Evolutionary conservation across 164 flowering plant genomes (phyloP).

Genomic region (Macadamia tetraphylla): DNA sequence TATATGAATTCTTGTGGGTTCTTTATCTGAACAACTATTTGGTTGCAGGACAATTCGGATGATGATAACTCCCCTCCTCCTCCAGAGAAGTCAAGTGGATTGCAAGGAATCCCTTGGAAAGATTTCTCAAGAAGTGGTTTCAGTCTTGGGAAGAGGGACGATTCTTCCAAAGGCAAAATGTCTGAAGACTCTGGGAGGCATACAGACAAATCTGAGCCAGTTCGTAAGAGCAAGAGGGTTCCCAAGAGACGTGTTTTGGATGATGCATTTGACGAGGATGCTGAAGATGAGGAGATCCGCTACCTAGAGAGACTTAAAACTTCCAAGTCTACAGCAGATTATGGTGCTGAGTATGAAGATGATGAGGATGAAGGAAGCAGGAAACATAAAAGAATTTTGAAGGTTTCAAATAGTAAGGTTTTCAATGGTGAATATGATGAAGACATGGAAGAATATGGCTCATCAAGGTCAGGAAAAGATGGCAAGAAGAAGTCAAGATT

Average conservation of each 20-base stretch:
- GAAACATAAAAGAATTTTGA: constrained; percentile 42
- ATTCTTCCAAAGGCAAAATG: constrained; percentile 35
- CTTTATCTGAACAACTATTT: not conserved
- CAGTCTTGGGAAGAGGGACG: constrained; percentile 32
- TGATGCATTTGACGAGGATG: constrained; percentile 60
- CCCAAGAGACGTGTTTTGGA: constrained; percentile 69
- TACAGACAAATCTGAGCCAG: constrained; percentile 50
- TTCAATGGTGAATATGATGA: constrained; percentile 19
- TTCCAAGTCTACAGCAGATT: constrained; percentile 24
- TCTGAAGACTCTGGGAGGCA: constrained; percentile 36
- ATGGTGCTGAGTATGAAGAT: constrained; percentile 29
- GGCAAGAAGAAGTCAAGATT: constrained; percentile 45
- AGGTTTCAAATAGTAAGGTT: constrained; percentile 28
- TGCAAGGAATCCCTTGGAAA: constrained; percentile 77
- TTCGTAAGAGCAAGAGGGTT: constrained; percentile 79
- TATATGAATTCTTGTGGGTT: not conserved
- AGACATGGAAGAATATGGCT: constrained; percentile 14
- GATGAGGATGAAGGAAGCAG: constrained; percentile 47
- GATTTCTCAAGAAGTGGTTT: constrained; percentile 53
- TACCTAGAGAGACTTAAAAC: constrained; percentile 76
- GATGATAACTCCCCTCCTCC: constrained; percentile 30
- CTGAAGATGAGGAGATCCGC: constrained; percentile 90
- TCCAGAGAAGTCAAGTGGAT: constrained; percentile 35
- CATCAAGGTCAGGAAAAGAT: constrained; percentile 33
- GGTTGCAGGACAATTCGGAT: constrained; percentile 44